phyloP scores from a whole-genome alignment of 2,329 filamentous ascomycete species.

The Neospermospora avenae region DNA sequence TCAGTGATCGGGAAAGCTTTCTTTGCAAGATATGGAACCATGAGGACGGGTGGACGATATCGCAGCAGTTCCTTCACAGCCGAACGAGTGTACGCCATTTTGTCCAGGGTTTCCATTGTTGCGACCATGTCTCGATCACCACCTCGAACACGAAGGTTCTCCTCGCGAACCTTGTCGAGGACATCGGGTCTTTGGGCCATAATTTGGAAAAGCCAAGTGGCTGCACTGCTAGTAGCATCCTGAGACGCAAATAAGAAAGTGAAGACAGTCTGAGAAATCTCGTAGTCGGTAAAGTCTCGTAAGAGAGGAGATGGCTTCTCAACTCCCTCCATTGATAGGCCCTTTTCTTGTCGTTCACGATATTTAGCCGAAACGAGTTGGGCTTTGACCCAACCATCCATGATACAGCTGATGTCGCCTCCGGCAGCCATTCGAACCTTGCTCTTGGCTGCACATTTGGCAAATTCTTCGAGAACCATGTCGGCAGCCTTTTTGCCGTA shows the following conservation, averaged over 20 bases:
- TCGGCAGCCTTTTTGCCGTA: constrained; percentile 95
- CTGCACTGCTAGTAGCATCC: constrained; percentile 91
- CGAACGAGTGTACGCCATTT: constrained; percentile 84
- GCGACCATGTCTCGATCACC: constrained; percentile 69
- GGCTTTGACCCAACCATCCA: constrained; percentile 89
- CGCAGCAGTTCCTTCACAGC: constrained; percentile 89
- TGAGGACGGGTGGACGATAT: constrained; percentile 92
- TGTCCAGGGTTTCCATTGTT: constrained; percentile 82
- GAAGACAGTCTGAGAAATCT: constrained; percentile 91
- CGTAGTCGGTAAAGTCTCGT: constrained; percentile 83
- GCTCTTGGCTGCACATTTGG: constrained; percentile 88
- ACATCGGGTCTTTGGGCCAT: constrained; percentile 92
- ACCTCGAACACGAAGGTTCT: constrained; percentile 75
- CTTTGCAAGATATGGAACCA: constrained; percentile 95
- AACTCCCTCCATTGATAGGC: constrained; percentile 61
- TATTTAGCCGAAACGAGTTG: constrained; percentile 85
- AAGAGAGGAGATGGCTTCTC: constrained; percentile 82
- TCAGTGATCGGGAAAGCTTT: constrained; percentile 90
- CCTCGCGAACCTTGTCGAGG: constrained; percentile 84
- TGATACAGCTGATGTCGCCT: constrained; percentile 83
- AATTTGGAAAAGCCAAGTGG: constrained; percentile 93
- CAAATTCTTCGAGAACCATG: constrained; percentile 85
- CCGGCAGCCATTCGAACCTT: constrained; percentile 89
- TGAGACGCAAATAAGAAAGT: constrained; percentile 97
- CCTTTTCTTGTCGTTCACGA: constrained; percentile 72